phyloP scores from a whole-genome alignment of 441 rosid genomes.

The Lepidium campestre region DNA sequence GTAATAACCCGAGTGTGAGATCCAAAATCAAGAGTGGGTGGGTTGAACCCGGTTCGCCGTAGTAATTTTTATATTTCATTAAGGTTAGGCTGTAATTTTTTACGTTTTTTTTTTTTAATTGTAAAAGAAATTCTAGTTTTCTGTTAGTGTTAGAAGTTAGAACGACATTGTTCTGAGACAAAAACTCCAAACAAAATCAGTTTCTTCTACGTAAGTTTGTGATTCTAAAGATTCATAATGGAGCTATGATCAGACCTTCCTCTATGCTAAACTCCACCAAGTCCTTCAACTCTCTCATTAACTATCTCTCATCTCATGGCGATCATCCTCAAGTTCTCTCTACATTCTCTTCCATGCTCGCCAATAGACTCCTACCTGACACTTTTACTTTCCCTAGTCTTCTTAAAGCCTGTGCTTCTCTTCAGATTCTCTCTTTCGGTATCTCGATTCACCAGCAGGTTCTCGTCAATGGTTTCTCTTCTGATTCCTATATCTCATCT shows the following conservation, averaged over 20 bases:
- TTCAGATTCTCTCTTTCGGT: conserved; percentile 38
- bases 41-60: too few relatives aligned
- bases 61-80: too few relatives aligned
- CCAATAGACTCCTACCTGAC: conserved; percentile 27
- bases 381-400: conserved; percentile 44
- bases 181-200: too few relatives aligned
- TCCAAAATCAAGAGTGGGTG: too few relatives aligned
- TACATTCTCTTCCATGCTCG: conserved; percentile 38
- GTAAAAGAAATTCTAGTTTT: too few relatives aligned
- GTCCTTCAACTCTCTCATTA: conserved; percentile 34
- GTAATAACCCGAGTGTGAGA: too few relatives aligned
- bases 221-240: neutral
- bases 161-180: too few relatives aligned
- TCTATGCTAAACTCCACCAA: conserved; percentile 24
- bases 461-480: conserved; percentile 43
- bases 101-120: too few relatives aligned
- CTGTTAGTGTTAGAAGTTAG: too few relatives aligned
- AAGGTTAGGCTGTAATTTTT: too few relatives aligned
- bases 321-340: conserved; percentile 29
- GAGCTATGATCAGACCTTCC: conserved; percentile 25
- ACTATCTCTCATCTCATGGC: conserved; percentile 37
- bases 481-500: conserved; percentile 41
- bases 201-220: neutral
- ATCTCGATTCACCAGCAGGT: conserved; percentile 40
- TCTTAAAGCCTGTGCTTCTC: conserved; percentile 50